Evolutionary conservation across 2,329 filamentous ascomycete genomes (phyloP).

Genomic region (Aspergillus sp.): DNA sequence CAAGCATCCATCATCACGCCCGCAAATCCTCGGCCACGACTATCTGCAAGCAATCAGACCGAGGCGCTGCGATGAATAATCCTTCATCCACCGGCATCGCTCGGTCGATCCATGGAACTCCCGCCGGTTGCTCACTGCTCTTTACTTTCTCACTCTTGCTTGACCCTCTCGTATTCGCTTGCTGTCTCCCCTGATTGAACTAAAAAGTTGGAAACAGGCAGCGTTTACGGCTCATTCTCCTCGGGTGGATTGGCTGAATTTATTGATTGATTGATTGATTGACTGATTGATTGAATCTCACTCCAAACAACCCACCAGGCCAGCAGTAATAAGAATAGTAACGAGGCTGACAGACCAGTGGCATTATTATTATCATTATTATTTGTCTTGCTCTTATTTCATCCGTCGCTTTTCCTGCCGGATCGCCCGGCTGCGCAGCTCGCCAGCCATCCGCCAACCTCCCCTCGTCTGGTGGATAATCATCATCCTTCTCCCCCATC

Average conservation of each 20-base stretch:
- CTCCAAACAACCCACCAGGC: not conserved
- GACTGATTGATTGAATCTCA: not conserved
- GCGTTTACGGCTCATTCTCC: too few species aligned
- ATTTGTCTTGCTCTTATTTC: not conserved
- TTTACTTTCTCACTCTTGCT: too few species aligned
- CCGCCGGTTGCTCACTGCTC: not conserved
- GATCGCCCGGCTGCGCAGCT: not conserved
- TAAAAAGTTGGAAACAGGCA: too few species aligned
- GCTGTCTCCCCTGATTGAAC: not conserved
- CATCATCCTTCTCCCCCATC: not conserved
- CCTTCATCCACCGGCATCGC: conserved; percentile 1
- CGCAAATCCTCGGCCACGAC: not conserved
- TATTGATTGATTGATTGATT: not conserved
- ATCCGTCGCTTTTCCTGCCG: not conserved
- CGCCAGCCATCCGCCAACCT: not conserved
- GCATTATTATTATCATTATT: not conserved
- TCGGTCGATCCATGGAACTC: conserved; percentile 5
- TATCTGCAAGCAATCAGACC: not conserved
- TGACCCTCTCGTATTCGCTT: not conserved
- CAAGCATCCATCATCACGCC: not conserved
- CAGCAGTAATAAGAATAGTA: not conserved
- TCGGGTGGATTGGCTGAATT: too few species aligned
- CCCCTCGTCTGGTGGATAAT: not conserved
- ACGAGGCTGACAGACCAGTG: not conserved
- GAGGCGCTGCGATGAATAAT: conserved; percentile 1